Base-by-base conservation (phyloP, 106 monocot species). In the Agapanthus africanus region DNA sequence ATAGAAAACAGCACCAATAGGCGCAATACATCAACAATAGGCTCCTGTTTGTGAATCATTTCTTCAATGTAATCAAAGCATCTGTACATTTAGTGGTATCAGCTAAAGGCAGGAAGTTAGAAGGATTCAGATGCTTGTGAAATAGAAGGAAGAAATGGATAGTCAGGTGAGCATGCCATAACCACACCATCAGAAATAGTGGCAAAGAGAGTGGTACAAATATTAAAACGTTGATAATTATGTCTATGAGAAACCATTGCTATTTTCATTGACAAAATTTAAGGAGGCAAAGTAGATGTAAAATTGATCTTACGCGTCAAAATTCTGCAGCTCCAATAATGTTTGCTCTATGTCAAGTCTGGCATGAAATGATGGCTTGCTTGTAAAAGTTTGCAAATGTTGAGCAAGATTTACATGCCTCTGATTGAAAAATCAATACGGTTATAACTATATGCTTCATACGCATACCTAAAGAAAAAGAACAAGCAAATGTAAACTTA, bases 291-390 rank as follows among this genome's bases (percentile, higher is more conserved):
- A 40, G 4, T 25, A 14, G n/a, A 78, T 23, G 50, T 11, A 57
- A 28, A 70, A 69, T 64, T 27, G 38, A 39, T 60, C 95, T 82
- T 82, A 99, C 99, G 81, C 72, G 16, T 99, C 99, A 78, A 80
- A 93, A 50, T 83, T 88, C 65, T 99, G 86, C 16, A 79, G 50
- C 75, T 99, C 99, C 77, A 99, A 54, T 54, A 99, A 83, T 65
- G 99, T 99, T 76, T 99, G 99, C 63, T 99, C 99, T 54, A 99
- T 93, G 76, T 99, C 99, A 65, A 99, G 84, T 63, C 93, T 86
- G 10, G 81, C 85, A 87, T 81, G 90, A 68, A 99, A 99, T 68
- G 99, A 93, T 65, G 99, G 84, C 68, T 99, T 99, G 54, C 90
- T 83, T 68, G 99, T 99, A 77, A 90, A 99, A 37, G 86, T 90